A percentile compares a stretch with the other conserved stretches of the same genome.
phyloP scores from a whole-genome alignment of 768 basidiomycete genomes.

The Podaxis sp. region DNA sequence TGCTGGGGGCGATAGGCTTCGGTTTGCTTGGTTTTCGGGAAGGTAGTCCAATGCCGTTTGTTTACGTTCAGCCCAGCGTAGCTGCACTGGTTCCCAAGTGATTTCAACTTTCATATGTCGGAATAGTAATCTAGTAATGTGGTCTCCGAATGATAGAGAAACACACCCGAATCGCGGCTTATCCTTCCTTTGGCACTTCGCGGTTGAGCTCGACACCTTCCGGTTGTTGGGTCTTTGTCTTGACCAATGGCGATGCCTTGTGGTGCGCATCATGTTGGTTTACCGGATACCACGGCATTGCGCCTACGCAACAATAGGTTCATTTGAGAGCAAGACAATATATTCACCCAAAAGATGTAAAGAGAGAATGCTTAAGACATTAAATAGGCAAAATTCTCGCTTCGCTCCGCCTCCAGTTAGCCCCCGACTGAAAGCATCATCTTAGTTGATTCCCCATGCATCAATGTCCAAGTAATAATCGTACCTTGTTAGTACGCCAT shows the following conservation, averaged over 20 bases:
- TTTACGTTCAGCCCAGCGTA: background rate
- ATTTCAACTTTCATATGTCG: background rate
- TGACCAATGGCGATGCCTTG: too few species aligned
- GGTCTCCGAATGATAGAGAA: too few species aligned
- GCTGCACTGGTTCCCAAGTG: background rate
- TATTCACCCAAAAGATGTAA: background rate
- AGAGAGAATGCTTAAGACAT: background rate
- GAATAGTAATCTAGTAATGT: background rate
- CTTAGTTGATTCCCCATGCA: background rate
- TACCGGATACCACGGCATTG: too few species aligned
- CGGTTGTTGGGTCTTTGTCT: too few species aligned
- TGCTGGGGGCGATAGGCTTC: background rate
- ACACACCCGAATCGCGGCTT: too few species aligned
- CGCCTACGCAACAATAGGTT: too few species aligned
- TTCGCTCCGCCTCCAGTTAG: background rate
- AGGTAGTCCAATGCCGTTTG: background rate
- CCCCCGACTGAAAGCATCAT: background rate
- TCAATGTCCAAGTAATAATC: background rate
- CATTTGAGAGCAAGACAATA: background rate
- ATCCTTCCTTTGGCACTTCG: too few species aligned
- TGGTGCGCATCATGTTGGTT: too few species aligned
- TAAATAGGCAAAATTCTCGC: background rate
- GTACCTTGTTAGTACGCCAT: conserved; percentile 3
- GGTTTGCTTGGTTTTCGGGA: background rate
- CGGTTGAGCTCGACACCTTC: too few species aligned